Evolutionary conservation across 108 stramenopile species (phyloP), one percentile per base, ranked within the genome.

Genomic region (Phaeodactylum tricornutum): DNA sequence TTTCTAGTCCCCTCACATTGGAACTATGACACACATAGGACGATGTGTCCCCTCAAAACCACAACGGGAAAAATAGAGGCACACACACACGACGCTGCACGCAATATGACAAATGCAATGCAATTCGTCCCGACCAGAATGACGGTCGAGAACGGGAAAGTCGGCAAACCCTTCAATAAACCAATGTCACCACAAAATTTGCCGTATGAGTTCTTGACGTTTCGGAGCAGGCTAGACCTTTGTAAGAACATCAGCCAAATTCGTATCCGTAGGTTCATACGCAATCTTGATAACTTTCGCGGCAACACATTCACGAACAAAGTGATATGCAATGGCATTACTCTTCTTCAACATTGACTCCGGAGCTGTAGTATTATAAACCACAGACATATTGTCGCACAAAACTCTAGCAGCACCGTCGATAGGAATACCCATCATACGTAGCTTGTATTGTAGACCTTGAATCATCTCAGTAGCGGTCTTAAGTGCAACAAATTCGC

Each of bases 351-450:
- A 30, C 0, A 15, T 36, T 17, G 67, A 69, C 45, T 69, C 71
- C 14, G 64, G 69, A 3, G 21, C 23, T 12, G 29, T 16, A 1
- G 69, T 27, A 38, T 64, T 70, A 17, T 64, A 30, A 29, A 67
- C 44, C 16, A 68, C 63, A 4, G 62, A 60, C 57, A 43, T 57
- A 31, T 72, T 77, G 35, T 82, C 75, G 20, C 72, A 53, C 33
- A 45, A 64, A 1, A 72, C 30, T 20, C 35, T 33, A 0, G 55
- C 11, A 8, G 74, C 53, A 22, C 57, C 74, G 0, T 44, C 43
- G 16, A 69, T 12, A 0, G 55, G 59, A 1, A 72, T 54, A n/a
- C 75, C 75, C 75, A 77, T 72, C 75, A 77, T 77, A 19, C 67
- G 25, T 1, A 77, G 29, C 37, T 77, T 77, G 59, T 70, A 70